These are phyloP conservation scores for Oryza glumipatula DNA, from an alignment of 176 grass and related monocot genomes.

Conservation along the genomic window DNA sequence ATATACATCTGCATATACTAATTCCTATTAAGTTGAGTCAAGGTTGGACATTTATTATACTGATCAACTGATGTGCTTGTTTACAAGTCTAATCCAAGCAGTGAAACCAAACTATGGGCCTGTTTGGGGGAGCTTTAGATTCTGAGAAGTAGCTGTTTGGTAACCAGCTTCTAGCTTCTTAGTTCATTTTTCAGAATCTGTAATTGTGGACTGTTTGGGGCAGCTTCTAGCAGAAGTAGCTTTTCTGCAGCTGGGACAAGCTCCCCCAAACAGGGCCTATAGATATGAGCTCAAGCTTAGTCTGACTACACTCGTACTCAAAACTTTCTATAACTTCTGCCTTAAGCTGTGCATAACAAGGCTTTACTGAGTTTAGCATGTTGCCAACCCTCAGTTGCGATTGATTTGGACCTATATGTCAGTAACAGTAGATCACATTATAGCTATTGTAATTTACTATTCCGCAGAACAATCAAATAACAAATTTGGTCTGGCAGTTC, in stretches of 20 bases:
- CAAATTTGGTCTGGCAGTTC: background rate
- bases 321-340: background rate
- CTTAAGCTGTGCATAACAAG: background rate
- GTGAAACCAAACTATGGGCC: background rate
- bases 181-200: too few relatives aligned
- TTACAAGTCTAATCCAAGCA: background rate
- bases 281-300: background rate
- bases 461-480: background rate
- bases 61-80: background rate
- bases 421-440: conserved; percentile 14
- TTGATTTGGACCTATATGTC: conserved; percentile 23
- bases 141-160: too few relatives aligned
- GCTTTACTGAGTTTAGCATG: background rate
- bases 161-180: too few relatives aligned
- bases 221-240: too few relatives aligned
- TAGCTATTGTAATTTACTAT: background rate
- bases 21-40: conserved; percentile 2
- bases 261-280: background rate
- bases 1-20: background rate
- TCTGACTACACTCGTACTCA: conserved; percentile 6
- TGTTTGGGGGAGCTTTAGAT: too few relatives aligned
- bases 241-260: too few relatives aligned
- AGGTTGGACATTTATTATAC: background rate
- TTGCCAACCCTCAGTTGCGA: background rate
- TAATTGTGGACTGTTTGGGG: too few relatives aligned